Conservation (phyloP, 2,329 filamentous ascomycete species). For the Rachicladosporium sp. region DNA sequence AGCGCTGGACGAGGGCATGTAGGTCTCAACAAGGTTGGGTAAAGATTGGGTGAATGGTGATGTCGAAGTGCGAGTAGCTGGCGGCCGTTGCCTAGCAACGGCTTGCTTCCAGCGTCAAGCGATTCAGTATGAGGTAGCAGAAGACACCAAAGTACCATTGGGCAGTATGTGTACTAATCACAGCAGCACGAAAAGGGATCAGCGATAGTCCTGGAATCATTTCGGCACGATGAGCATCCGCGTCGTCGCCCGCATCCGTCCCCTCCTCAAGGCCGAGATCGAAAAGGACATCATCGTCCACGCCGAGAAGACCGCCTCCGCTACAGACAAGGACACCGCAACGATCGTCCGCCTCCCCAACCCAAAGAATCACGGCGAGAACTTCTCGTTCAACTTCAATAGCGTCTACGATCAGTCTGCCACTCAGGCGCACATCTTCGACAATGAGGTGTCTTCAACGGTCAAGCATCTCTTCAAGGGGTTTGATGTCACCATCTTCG, state of each 20-base stretch:
- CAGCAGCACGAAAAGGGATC: too few relatives aligned
- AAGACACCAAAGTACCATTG: too few relatives aligned
- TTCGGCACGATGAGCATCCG: constrained; percentile 45
- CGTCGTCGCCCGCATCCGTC: constrained; percentile 83
- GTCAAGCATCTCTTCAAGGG: constrained; percentile 91
- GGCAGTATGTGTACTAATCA: too few relatives aligned
- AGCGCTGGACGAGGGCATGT: too few relatives aligned
- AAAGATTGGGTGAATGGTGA: too few relatives aligned
- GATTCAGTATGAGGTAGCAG: too few relatives aligned
- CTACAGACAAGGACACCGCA: constrained; percentile 22
- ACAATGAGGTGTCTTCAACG: constrained; percentile 71
- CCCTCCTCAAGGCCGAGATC: constrained; percentile 71
- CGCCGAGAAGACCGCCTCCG: constrained; percentile 45
- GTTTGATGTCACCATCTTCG: constrained; percentile 97
- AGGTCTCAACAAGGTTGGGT: too few relatives aligned
- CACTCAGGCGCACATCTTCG: constrained; percentile 78
- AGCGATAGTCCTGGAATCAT: too few relatives aligned
- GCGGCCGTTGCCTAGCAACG: too few relatives aligned
- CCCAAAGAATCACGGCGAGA: constrained; percentile 81
- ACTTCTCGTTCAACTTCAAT: constrained; percentile 91
- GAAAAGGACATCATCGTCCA: constrained; percentile 79
- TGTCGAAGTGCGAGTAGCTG: too few relatives aligned
- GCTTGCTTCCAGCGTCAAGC: too few relatives aligned
- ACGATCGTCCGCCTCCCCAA: constrained; percentile 79
- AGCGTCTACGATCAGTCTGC: constrained; percentile 73